These are phyloP conservation scores for Musa acuminata DNA, from an alignment of 176 grass and related monocot species.

Conservation along the genomic window DNA sequence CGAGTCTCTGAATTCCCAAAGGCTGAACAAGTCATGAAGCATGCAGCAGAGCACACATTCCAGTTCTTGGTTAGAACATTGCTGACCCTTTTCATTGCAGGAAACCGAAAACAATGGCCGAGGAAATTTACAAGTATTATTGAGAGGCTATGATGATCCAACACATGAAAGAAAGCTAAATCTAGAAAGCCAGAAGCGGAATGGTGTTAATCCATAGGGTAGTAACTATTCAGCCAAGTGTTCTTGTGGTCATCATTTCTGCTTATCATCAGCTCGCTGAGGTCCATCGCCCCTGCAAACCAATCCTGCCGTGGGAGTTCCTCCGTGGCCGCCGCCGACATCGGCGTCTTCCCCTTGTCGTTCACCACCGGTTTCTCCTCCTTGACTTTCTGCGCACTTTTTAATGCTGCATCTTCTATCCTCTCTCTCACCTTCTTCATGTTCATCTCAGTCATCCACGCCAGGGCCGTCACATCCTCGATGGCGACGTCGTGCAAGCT, in stretches of 20 bases:
- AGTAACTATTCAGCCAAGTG: slow-evolving; percentile 12
- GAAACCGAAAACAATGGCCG: too few species aligned
- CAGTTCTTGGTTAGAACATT: too few species aligned
- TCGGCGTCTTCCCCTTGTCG: background rate
- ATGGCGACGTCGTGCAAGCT: slow-evolving; percentile 1
- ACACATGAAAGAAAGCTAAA: background rate
- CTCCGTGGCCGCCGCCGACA: background rate
- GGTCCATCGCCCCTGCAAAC: slow-evolving; percentile 14
- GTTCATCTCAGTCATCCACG: slow-evolving; percentile 25
- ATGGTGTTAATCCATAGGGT: slow-evolving; percentile 5
- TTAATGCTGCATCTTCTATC: background rate
- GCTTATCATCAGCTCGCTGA: background rate
- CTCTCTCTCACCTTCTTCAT: slow-evolving; percentile 1
- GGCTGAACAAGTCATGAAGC: too few species aligned
- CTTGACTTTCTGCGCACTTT: background rate
- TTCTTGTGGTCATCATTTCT: background rate
- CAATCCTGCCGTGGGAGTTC: slow-evolving; percentile 7
- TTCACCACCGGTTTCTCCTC: background rate
- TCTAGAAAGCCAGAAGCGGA: background rate
- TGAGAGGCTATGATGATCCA: too few species aligned
- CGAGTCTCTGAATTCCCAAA: too few species aligned
- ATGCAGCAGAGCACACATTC: too few species aligned
- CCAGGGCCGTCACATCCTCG: slow-evolving; percentile 28
- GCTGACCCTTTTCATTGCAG: too few species aligned
- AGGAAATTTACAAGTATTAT: too few species aligned